These are phyloP conservation scores for Thalassiosira ordinaria DNA, from an alignment of 352 stramenopile genomes.

Conservation along the genomic window DNA sequence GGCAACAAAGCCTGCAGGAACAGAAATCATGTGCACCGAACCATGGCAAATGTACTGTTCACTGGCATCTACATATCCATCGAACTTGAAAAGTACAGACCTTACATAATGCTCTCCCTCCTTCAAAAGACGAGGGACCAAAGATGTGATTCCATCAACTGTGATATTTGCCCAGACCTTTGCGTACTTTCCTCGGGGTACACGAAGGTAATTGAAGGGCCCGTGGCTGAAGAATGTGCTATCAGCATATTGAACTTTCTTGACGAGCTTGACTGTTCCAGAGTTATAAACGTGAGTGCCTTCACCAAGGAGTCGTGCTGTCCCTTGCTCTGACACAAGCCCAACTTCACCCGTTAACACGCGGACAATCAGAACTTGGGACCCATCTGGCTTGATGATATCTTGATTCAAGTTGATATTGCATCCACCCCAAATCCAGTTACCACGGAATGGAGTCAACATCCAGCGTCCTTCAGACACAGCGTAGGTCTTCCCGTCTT, in stretches of 20 bases:
- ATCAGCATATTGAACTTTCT: conserved; percentile 1
- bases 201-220: conserved; percentile 39
- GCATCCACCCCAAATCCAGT: neutral
- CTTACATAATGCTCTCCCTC: neutral
- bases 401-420: conserved; percentile 24
- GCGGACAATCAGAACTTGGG: conserved; percentile 52
- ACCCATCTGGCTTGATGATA: conserved; percentile 18
- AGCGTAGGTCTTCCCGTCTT: neutral
- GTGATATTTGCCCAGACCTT: conserved; percentile 44
- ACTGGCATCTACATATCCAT: conserved; percentile 28
- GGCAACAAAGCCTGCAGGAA: conserved; percentile 43
- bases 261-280: conserved; percentile 24
- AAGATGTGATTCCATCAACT: conserved; percentile 9
- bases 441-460: neutral
- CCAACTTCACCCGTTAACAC: conserved; percentile 10
- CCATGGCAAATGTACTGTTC: conserved; percentile 43
- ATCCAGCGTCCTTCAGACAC: neutral
- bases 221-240: conserved; percentile 17
- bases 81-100: conserved; percentile 39
- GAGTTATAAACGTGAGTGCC: conserved; percentile 58
- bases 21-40: conserved; percentile 41
- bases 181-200: conserved; percentile 34
- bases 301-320: conserved; percentile 27
- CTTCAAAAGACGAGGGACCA: too few species aligned
- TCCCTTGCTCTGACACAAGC: neutral